phyloP scores from a whole-genome alignment of 208 protist genomes.

The Leishmania turanica region DNA sequence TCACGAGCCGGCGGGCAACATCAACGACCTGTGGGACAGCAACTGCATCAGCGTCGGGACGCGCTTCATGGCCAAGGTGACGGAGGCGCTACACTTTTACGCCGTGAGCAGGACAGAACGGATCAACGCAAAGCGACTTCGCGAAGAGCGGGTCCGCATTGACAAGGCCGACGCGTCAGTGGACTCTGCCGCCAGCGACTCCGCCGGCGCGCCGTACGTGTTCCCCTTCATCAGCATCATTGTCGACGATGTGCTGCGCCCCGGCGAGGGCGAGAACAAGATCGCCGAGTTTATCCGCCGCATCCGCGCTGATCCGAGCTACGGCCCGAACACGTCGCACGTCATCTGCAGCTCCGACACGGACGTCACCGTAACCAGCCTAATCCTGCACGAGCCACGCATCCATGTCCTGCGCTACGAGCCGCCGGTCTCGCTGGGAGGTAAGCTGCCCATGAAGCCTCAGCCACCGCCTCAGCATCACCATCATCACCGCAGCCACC shows the following conservation, averaged over 20 bases:
- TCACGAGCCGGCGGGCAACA: constrained; percentile 23
- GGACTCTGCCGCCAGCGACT: not conserved
- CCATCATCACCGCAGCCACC: constrained; percentile 6
- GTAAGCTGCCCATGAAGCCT: constrained; percentile 31
- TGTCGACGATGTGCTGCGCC: constrained; percentile 93
- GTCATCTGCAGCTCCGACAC: constrained; percentile 99
- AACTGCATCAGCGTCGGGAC: constrained; percentile 89
- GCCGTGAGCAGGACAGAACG: constrained; percentile 81
- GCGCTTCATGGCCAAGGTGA: constrained; percentile 82
- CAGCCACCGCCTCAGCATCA: constrained; percentile 15
- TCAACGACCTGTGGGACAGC: constrained; percentile 72
- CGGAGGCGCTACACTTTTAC: constrained; percentile 80
- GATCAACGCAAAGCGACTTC: constrained; percentile 85
- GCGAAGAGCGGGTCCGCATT: constrained; percentile 18
- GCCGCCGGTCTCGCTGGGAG: constrained; percentile 56
- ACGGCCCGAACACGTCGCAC: constrained; percentile 98
- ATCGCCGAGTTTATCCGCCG: constrained; percentile 83
- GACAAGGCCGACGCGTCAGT: not conserved
- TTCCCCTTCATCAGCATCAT: constrained; percentile 88
- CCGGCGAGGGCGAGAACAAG: constrained; percentile 97
- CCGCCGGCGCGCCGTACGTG: not conserved
- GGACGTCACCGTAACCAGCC: constrained; percentile 97
- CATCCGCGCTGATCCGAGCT: constrained; percentile 83
- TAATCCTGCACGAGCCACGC: constrained; percentile 98
- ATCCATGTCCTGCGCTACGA: constrained; percentile 98